Evolutionary conservation across 805 yeast species (phyloP).

Genomic region (Candida lessepsii): DNA sequence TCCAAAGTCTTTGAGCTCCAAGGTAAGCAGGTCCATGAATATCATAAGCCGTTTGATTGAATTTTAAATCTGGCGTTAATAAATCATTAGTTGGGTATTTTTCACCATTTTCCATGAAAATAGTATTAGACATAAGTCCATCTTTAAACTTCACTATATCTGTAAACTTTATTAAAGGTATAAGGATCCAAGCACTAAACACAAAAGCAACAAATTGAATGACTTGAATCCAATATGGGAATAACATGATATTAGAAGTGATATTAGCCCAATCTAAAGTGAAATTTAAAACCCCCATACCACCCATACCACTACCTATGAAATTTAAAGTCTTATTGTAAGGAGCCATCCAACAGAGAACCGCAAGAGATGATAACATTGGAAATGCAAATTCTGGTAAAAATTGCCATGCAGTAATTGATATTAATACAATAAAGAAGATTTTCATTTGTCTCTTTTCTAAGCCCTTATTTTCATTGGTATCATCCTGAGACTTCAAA

Average conservation of each 20-base stretch:
- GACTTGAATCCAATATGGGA: slow-evolving; percentile 53
- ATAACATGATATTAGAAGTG: slow-evolving; percentile 48
- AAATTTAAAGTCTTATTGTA: slow-evolving; percentile 39
- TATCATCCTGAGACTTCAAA: slow-evolving; percentile 28
- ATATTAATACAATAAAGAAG: slow-evolving; percentile 33
- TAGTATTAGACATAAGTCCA: slow-evolving; percentile 49
- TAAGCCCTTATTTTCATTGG: slow-evolving; percentile 14
- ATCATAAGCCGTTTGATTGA: slow-evolving; percentile 47
- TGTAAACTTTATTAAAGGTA: slow-evolving; percentile 50
- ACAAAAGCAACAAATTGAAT: slow-evolving; percentile 48
- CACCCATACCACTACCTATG: slow-evolving; percentile 53
- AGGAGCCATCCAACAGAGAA: slow-evolving; percentile 51
- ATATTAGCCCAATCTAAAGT: slow-evolving; percentile 55
- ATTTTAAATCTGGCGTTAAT: slow-evolving; percentile 36
- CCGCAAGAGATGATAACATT: slow-evolving; percentile 47
- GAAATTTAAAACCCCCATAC: slow-evolving; percentile 49
- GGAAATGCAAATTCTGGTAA: slow-evolving; percentile 51
- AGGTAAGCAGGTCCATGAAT: slow-evolving; percentile 44
- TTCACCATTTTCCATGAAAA: slow-evolving; percentile 37
- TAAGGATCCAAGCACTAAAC: slow-evolving; percentile 46
- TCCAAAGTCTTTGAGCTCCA: slow-evolving; percentile 51
- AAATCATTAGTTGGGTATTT: slow-evolving; percentile 43
- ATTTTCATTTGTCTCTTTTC: slow-evolving; percentile 30
- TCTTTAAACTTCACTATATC: slow-evolving; percentile 24
- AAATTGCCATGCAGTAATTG: slow-evolving; percentile 46